Conservation (phyloP, 1,284 basidiomycete genomes). For the Tilletia indica region DNA sequence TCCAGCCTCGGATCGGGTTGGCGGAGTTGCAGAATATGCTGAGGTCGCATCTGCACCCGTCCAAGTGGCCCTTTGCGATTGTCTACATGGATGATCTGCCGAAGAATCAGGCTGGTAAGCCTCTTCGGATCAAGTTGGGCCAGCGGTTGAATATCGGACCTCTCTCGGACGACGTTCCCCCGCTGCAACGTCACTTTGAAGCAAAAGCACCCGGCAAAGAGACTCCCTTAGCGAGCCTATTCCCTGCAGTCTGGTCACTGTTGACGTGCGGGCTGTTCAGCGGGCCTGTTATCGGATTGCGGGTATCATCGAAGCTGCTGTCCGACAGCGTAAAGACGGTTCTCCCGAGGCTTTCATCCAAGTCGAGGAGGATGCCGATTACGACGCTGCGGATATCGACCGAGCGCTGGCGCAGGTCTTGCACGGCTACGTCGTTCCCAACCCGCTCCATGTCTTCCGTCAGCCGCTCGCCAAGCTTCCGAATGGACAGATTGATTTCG, state of each 20-base stretch:
- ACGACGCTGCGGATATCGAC: conserved; percentile 55
- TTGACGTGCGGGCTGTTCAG: conserved; percentile 54
- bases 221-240: conserved; percentile 53
- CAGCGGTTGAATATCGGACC: conserved; percentile 53
- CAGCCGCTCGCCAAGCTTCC: conserved; percentile 50
- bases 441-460: conserved; percentile 56
- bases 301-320: conserved; percentile 54
- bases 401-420: conserved; percentile 54
- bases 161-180: conserved; percentile 52
- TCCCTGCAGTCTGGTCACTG: conserved; percentile 51
- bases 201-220: conserved; percentile 53
- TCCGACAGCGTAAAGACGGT: conserved; percentile 52
- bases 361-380: conserved; percentile 54
- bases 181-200: conserved; percentile 55
- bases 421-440: conserved; percentile 55
- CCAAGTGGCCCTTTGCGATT: conserved; percentile 55
- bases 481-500: conserved; percentile 53
- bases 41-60: conserved; percentile 52
- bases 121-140: conserved; percentile 56
- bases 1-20: conserved; percentile 54
- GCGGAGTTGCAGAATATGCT: conserved; percentile 55
- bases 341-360: conserved; percentile 55
- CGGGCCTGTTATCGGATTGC: conserved; percentile 55
- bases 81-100: conserved; percentile 56
- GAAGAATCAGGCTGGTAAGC: conserved; percentile 56